A percentile compares a stretch with the other conserved stretches of the same genome.
Evolutionary conservation across 2,329 filamentous ascomycete genomes (phyloP).

Genomic region (Aspergillus sp.): DNA sequence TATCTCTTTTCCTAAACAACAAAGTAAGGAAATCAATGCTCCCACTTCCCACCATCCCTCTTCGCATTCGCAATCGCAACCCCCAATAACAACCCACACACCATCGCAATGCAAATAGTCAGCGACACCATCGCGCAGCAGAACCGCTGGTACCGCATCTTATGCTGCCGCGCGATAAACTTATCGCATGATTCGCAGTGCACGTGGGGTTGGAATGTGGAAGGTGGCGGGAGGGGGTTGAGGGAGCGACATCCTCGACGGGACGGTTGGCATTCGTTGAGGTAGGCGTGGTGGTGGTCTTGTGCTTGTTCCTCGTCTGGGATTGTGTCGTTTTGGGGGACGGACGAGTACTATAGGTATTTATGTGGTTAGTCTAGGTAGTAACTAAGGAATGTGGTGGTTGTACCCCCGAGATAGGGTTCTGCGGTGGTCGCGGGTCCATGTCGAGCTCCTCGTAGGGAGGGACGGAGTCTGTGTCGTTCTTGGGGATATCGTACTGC

Average conservation of each 20-base stretch:
- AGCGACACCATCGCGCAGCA: background rate
- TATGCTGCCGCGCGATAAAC: slow-evolving; percentile 3
- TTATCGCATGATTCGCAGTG: slow-evolving; percentile 8
- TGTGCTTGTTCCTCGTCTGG: background rate
- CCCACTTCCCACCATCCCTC: slow-evolving; percentile 22
- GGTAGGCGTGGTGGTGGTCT: background rate
- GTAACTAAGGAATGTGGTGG: no score
- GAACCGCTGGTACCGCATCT: background rate
- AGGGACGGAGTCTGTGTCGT: background rate
- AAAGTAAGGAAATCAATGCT: no score
- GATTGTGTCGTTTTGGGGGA: background rate
- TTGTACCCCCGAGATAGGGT: background rate
- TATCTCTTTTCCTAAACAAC: no score
- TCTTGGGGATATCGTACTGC: background rate
- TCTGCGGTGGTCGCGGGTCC: background rate
- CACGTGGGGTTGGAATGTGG: background rate
- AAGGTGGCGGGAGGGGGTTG: background rate
- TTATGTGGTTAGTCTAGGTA: background rate
- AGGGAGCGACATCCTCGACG: no score
- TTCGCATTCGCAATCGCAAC: background rate
- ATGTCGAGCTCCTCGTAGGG: background rate
- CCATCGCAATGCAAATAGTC: background rate
- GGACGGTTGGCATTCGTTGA: background rate
- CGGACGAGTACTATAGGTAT: background rate
- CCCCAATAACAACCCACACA: slow-evolving; percentile 1